Percentiles rank a stretch among this genome's conserved stretches.
Evolutionary conservation across 2,329 filamentous ascomycete genomes (phyloP).

Genomic region (Coniella vitis): DNA sequence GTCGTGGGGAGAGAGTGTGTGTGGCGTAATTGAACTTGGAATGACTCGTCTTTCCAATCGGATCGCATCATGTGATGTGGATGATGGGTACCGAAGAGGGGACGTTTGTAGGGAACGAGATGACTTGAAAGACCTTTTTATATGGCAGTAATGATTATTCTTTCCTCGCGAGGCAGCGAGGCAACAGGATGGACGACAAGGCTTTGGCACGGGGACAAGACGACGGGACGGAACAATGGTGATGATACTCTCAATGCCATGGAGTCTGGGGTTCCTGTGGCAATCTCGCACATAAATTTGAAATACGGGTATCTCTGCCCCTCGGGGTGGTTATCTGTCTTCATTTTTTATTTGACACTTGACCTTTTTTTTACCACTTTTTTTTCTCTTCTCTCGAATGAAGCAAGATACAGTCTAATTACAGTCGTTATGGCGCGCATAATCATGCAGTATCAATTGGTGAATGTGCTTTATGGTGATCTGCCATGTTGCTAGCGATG

Average conservation of each 20-base stretch:
- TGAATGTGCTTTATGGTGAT: neutral
- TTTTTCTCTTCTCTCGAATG: too few species aligned
- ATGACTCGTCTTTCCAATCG: too few species aligned
- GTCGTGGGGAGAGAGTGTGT: too few species aligned
- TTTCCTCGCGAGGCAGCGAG: too few species aligned
- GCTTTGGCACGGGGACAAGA: neutral
- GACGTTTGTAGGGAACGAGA: neutral
- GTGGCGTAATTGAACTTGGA: too few species aligned
- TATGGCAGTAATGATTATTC: slow-evolving; percentile 14
- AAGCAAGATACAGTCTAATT: slow-evolving; percentile 3
- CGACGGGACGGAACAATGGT: slow-evolving; percentile 2
- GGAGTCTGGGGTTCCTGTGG: neutral
- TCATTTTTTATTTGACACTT: too few species aligned
- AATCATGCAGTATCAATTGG: neutral
- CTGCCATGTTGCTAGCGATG: neutral
- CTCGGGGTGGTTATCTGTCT: too few species aligned
- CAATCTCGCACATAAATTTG: slow-evolving; percentile 14
- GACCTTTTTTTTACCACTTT: too few species aligned
- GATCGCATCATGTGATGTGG: too few species aligned
- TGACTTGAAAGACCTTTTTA: slow-evolving; percentile 1
- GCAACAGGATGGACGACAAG: neutral
- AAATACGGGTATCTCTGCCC: too few species aligned
- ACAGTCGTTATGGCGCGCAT: neutral
- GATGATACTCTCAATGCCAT: slow-evolving; percentile 16
- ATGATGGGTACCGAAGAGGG: too few species aligned